Evolutionary conservation across 2,329 filamentous ascomycete genomes (phyloP).

Genomic region (Cytospora schulzeri): DNA sequence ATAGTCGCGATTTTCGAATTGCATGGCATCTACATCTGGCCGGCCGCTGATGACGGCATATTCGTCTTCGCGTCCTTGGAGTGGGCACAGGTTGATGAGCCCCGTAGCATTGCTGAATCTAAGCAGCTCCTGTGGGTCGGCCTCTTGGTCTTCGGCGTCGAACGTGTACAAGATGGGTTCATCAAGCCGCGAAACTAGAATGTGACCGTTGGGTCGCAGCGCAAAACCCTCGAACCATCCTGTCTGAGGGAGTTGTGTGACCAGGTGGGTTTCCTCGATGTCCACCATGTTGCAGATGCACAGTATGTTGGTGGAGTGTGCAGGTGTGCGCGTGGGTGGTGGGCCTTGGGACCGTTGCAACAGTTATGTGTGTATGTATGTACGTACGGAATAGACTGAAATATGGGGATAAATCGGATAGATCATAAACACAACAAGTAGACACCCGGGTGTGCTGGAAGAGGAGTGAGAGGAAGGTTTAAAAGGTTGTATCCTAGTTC

Average conservation of each 20-base stretch:
- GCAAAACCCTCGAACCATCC: slow-evolving; percentile 20
- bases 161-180: slow-evolving; percentile 19
- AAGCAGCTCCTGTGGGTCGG: slow-evolving; percentile 15
- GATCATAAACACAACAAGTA: no score
- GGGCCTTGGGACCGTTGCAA: no score
- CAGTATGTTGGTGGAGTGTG: not conserved
- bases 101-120: slow-evolving; percentile 5
- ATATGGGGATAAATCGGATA: not conserved
- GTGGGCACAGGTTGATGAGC: slow-evolving; percentile 14
- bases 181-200: slow-evolving; percentile 17
- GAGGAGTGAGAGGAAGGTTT: not conserved
- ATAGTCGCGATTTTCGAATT: slow-evolving; percentile 10
- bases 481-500: not conserved
- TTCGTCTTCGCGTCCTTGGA: slow-evolving; percentile 6
- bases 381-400: no score
- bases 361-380: no score
- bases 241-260: slow-evolving; percentile 20
- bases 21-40: slow-evolving; percentile 15
- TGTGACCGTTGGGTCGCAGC: slow-evolving; percentile 10
- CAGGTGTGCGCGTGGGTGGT: not conserved
- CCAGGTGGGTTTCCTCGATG: slow-evolving; percentile 13
- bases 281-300: slow-evolving; percentile 10
- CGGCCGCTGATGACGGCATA: slow-evolving; percentile 17
- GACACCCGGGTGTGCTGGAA: not conserved
- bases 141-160: slow-evolving; percentile 11